Evolutionary conservation across 257 asterid species (phyloP).

Genomic region (Solanum pimpinellifolium): DNA sequence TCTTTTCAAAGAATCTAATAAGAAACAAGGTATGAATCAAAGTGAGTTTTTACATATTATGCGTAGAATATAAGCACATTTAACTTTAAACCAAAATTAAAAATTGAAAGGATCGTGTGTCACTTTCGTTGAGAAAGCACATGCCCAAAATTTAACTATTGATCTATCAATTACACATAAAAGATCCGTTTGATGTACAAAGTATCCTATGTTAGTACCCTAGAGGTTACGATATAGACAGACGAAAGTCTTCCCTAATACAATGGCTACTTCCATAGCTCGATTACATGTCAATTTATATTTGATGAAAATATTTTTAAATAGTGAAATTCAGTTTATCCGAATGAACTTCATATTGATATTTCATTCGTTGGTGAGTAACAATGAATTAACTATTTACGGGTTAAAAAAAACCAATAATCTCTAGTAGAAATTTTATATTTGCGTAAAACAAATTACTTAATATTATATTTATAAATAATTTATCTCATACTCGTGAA

Average conservation of each 20-base stretch:
- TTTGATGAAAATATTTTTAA: too few species aligned
- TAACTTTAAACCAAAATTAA: too few species aligned
- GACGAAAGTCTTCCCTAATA: not conserved
- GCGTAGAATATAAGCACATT: too few species aligned
- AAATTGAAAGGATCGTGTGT: too few species aligned
- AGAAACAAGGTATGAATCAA: too few species aligned
- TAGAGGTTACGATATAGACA: not conserved
- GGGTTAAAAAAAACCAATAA: too few species aligned
- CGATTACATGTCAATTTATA: not conserved
- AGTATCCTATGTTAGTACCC: not conserved
- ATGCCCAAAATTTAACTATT: too few species aligned
- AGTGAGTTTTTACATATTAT: too few species aligned
- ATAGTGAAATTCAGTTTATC: not conserved
- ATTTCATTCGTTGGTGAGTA: not conserved
- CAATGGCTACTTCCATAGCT: fast-evolving
- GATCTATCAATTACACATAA: too few species aligned
- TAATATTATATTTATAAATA: not conserved
- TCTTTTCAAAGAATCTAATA: too few species aligned
- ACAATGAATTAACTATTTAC: not conserved
- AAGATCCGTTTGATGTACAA: not conserved
- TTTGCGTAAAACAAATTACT: not conserved
- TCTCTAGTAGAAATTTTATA: not conserved
- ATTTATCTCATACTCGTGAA: not conserved
- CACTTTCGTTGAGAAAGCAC: too few species aligned
- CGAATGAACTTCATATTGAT: not conserved